Base-by-base conservation (phyloP, 2,329 filamentous ascomycete genomes). In the Ceratocystis albifundus region DNA sequence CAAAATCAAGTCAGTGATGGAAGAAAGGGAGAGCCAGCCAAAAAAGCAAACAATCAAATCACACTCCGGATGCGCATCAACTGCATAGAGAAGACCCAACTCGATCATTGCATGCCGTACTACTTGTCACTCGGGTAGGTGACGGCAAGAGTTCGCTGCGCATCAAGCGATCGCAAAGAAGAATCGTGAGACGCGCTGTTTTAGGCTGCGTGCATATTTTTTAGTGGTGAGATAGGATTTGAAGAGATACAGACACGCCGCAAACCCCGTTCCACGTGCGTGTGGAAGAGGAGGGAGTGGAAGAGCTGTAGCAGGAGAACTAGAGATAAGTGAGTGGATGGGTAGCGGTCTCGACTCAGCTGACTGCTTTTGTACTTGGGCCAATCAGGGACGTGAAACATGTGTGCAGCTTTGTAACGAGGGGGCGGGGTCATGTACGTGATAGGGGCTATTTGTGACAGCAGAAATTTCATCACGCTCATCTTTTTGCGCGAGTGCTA, bases 351-450 rank as follows among this genome's bases (percentile, higher is more conserved):
- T 10, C 55, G n/a, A 32, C 55, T 36, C 55, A 36, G 55, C 55
- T 59, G 25, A 12, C 36, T 57, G 55, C 55, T 59, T n/a, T 15
- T 30, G 17, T 59, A 28, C 25, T 17, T 36, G 15, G 55, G 15
- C 55, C 55, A 59, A 59, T 59, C 55, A 59, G 55, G 30, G 10
- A 25, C 7, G 25, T 30, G 12, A 36, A 30, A 36, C 55, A 25
- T 8, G 12, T 30, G n/a, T 59, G 53, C 28, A 10, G 25, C 55
- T 30, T 30, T 32, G 55, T 20, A 36, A 59, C 28, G 55, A 59
- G 55, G 55, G 28, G 30, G 28, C 55, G 55, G 55, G 55, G 28
- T 59, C 30, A 36, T 36, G 30, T 59, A 25, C 55, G n/a, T n/a
- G 17, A 59, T 59, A 59, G 55, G 55, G 55, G 30, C 12, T 30